Evolutionary conservation across 345 rosid species (phyloP).

Genomic region (Clausena lansium): DNA sequence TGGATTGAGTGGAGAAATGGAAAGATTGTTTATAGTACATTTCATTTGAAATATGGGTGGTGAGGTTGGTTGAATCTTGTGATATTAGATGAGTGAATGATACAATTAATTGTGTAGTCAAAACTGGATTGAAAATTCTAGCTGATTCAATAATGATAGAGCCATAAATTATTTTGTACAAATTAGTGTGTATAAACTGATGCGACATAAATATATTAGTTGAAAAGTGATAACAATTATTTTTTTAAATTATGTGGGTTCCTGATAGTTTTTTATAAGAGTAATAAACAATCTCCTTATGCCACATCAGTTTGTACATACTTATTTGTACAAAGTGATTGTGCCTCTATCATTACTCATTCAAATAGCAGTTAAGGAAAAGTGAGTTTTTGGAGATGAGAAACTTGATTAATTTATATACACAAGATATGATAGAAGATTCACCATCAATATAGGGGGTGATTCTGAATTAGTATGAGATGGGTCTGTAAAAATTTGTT

Average conservation of each 20-base stretch:
- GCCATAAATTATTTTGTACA: slow-evolving; percentile 1
- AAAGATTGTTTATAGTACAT: neutral
- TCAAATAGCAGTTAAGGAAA: no score
- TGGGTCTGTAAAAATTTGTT: neutral
- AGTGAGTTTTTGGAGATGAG: no score
- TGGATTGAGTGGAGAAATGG: neutral
- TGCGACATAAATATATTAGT: no score
- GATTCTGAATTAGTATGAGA: neutral
- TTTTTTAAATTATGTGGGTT: no score
- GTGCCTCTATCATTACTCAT: no score
- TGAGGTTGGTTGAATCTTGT: neutral
- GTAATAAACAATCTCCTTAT: no score
- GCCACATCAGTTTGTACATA: no score
- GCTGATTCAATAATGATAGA: no score
- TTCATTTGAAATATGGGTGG: neutral
- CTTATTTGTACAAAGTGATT: no score
- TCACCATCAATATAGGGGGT: neutral
- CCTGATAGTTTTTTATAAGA: no score
- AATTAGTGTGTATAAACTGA: no score
- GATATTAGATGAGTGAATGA: neutral
- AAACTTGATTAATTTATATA: neutral
- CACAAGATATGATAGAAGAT: neutral
- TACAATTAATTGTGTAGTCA: neutral
- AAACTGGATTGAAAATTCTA: neutral
- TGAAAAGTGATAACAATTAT: no score